Conservation (phyloP, 441 rosid genomes). For the Viola pubescens region DNA sequence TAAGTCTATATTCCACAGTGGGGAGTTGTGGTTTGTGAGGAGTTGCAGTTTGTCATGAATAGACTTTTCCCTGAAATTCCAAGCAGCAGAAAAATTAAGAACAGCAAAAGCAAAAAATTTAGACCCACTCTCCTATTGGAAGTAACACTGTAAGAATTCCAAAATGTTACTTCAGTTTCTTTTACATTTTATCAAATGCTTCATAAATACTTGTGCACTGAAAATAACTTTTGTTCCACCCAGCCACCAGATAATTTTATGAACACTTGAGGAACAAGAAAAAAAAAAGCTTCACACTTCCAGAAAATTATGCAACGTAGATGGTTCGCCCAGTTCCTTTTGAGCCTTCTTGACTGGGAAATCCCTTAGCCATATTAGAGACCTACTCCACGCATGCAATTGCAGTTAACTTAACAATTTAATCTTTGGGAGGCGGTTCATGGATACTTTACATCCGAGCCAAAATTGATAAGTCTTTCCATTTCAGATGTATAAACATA, state of each 20-base stretch:
- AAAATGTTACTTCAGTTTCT: neutral
- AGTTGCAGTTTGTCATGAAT: slow-evolving; percentile 50
- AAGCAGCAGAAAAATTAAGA: slow-evolving; percentile 19
- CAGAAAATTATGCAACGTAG: neutral
- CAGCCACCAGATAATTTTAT: slow-evolving; percentile 7
- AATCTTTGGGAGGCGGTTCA: neutral
- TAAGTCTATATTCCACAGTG: slow-evolving; percentile 55
- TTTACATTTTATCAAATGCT: neutral
- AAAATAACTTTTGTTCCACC: slow-evolving; percentile 2
- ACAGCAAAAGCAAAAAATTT: slow-evolving; percentile 4
- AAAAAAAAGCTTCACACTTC: neutral
- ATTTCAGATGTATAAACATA: neutral
- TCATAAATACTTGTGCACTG: neutral
- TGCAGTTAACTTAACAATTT: slow-evolving; percentile 10
- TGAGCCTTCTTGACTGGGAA: neutral
- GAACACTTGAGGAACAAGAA: neutral
- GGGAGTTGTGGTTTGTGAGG: slow-evolving; percentile 53
- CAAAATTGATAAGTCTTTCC: neutral
- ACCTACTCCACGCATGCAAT: slow-evolving; percentile 4
- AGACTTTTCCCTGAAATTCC: slow-evolving; percentile 54
- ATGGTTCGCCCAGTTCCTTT: neutral
- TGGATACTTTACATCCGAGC: neutral
- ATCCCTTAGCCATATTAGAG: neutral
- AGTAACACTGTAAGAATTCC: neutral
- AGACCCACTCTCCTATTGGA: neutral